phyloP scores from a whole-genome alignment of 2,329 filamentous ascomycete genomes.

The Chrysosporium keratinophilum region DNA sequence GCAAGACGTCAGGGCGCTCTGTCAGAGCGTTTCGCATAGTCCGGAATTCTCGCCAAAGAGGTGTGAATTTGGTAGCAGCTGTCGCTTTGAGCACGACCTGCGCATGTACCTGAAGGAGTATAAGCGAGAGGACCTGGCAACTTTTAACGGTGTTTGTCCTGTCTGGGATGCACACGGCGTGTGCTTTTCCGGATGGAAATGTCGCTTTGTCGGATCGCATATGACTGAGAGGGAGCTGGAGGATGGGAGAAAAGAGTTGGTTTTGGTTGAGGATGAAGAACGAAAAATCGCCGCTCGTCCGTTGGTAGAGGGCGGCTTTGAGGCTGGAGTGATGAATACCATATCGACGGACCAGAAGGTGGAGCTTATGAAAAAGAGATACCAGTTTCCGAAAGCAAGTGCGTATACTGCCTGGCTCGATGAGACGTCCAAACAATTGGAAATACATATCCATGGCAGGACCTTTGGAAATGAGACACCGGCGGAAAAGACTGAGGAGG shows the following conservation, averaged over 20 bases:
- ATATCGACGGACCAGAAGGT: constrained; percentile 61
- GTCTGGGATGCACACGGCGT: constrained; percentile 65
- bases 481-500: constrained; percentile 20
- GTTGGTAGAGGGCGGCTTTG: constrained; percentile 24
- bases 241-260: constrained; percentile 73
- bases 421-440: constrained; percentile 44
- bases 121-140: constrained; percentile 67
- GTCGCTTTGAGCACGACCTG: constrained; percentile 72
- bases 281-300: constrained; percentile 34
- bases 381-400: constrained; percentile 62
- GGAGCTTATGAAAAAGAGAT: constrained; percentile 61
- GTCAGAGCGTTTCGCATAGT: constrained; percentile 58
- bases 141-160: constrained; percentile 68
- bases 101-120: constrained; percentile 74
- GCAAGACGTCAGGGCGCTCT: constrained; percentile 65
- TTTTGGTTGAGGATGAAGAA: constrained; percentile 52
- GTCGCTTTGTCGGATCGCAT: constrained; percentile 79
- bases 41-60: constrained; percentile 69
- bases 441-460: constrained; percentile 42
- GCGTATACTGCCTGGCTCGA: constrained; percentile 69
- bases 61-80: constrained; percentile 70
- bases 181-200: constrained; percentile 86
- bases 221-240: constrained; percentile 66
- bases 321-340: constrained; percentile 64
- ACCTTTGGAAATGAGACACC: constrained; percentile 31